Evolutionary conservation across 1,284 basidiomycete species (phyloP).

Genomic region (Heterobasidion occidentale): DNA sequence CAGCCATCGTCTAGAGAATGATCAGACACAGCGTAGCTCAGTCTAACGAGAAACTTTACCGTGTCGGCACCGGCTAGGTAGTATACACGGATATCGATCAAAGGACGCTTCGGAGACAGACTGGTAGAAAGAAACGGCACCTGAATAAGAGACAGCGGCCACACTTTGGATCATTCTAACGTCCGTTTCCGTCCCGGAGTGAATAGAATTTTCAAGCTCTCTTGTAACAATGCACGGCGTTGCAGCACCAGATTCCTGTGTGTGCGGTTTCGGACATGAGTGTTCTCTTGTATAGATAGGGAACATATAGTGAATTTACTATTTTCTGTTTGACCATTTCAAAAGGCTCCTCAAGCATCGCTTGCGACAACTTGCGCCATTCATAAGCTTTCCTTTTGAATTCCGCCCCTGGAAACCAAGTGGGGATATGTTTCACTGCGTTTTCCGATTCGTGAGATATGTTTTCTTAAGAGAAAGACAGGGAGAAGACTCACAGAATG

Average conservation of each 20-base stretch:
- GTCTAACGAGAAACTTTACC: constrained; percentile 2
- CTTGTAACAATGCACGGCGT: neutral
- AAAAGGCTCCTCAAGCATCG: neutral
- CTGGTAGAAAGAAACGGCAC: constrained; percentile 11
- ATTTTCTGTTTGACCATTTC: neutral
- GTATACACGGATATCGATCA: neutral
- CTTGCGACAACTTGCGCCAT: neutral
- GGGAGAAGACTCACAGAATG: constrained; percentile 10
- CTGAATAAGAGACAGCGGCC: neutral
- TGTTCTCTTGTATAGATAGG: neutral
- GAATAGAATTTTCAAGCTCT: neutral
- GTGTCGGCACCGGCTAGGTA: constrained; percentile 17
- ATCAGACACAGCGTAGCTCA: neutral
- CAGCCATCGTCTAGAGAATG: neutral
- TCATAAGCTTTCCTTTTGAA: constrained; percentile 34
- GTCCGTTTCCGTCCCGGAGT: neutral
- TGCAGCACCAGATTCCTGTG: neutral
- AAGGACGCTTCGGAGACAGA: neutral
- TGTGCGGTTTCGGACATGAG: neutral
- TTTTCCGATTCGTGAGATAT: neutral
- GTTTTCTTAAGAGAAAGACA: neutral
- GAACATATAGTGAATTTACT: neutral
- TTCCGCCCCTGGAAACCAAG: constrained; percentile 57
- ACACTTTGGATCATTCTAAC: neutral
- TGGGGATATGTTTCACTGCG: constrained; percentile 49